These are phyloP conservation scores for Lodderomyces margitis DNA, from an alignment of 1,139 yeast genomes.

Conservation along the genomic window DNA sequence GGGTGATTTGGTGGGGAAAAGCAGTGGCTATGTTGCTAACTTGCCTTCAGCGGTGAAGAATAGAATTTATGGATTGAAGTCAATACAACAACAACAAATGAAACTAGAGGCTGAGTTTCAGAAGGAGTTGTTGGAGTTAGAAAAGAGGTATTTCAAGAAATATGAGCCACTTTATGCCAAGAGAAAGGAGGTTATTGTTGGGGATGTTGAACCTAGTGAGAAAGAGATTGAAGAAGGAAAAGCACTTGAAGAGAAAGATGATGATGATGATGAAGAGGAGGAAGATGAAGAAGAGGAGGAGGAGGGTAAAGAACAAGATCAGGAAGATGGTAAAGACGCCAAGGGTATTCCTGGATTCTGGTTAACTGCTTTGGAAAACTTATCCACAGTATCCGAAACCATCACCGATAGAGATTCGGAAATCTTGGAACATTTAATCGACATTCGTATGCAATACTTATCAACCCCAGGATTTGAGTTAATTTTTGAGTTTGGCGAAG, in stretches of 20 bases:
- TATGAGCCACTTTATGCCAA: constrained; percentile 77
- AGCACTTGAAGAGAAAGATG: constrained; percentile 55
- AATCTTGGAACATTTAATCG: constrained; percentile 65
- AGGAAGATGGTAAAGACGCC: constrained; percentile 38
- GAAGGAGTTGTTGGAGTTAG: constrained; percentile 81
- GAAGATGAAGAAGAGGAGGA: constrained; percentile 41
- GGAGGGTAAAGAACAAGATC: constrained; percentile 45
- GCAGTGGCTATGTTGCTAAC: constrained; percentile 79
- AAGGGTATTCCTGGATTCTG: constrained; percentile 93
- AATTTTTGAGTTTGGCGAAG: constrained; percentile 71
- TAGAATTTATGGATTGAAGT: constrained; percentile 78
- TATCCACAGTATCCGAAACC: constrained; percentile 77
- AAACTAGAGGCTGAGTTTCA: constrained; percentile 89
- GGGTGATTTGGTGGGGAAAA: constrained; percentile 79
- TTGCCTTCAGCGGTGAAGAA: constrained; percentile 75
- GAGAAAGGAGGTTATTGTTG: constrained; percentile 71
- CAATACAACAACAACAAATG: constrained; percentile 80
- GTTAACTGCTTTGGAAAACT: constrained; percentile 91
- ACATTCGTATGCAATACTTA: constrained; percentile 79
- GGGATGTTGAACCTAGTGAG: constrained; percentile 71
- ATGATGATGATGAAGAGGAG: constrained; percentile 37
- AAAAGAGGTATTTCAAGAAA: constrained; percentile 70
- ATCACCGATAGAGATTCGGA: constrained; percentile 90
- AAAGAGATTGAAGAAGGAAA: constrained; percentile 81
- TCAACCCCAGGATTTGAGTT: constrained; percentile 88